Conservation (phyloP, 306 rosid species). For the Casuarina equisetifolia region DNA sequence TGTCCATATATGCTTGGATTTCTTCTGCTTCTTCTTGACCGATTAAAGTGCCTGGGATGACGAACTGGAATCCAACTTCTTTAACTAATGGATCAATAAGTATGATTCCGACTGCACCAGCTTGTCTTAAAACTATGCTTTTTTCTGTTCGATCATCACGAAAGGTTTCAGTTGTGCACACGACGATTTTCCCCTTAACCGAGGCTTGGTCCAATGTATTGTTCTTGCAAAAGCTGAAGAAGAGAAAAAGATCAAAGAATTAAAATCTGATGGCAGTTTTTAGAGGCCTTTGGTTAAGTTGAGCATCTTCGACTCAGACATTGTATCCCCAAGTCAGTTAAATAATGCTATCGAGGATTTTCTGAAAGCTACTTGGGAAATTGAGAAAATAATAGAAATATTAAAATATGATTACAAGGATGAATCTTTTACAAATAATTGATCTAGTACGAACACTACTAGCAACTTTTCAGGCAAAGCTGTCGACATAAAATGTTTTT, state of each 20-base stretch:
- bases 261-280: constrained; percentile 9
- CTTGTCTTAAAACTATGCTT: constrained; percentile 41
- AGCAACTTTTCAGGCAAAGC: neutral
- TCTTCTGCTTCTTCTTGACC: constrained; percentile 55
- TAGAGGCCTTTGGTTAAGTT: neutral
- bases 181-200: constrained; percentile 60
- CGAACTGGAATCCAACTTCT: constrained; percentile 58
- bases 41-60: constrained; percentile 62
- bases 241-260: constrained; percentile 7
- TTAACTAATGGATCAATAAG: constrained; percentile 57
- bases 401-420: neutral
- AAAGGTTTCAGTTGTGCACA: constrained; percentile 51
- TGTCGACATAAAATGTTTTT: neutral
- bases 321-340: neutral
- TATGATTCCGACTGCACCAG: constrained; percentile 79
- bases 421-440: neutral
- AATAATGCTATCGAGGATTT: neutral
- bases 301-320: neutral
- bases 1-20: constrained; percentile 56
- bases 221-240: constrained; percentile 64
- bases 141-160: constrained; percentile 38
- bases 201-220: constrained; percentile 49
- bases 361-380: neutral
- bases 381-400: neutral
- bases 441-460: neutral